Percentiles rank a stretch among this genome's conserved stretches.
Evolutionary conservation across 306 rosid species (phyloP).

Genomic region (Lagenaria siceraria): DNA sequence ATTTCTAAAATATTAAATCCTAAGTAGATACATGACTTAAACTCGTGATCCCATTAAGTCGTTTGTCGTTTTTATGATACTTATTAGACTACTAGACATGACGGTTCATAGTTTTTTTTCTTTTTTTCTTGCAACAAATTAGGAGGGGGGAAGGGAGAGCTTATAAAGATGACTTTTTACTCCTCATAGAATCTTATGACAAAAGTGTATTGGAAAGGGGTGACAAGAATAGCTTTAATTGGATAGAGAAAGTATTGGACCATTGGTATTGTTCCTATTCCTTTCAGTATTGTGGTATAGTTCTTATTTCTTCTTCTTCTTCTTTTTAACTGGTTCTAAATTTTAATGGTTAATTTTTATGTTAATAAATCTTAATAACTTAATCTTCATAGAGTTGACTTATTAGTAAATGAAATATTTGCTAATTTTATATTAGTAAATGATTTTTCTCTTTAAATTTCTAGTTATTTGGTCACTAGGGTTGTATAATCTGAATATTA

Average conservation of each 20-base stretch:
- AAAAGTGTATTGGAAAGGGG: neutral
- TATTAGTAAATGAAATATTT: neutral
- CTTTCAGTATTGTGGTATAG: no score
- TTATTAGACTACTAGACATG: no score
- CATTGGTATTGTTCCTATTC: neutral
- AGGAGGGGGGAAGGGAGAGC: neutral
- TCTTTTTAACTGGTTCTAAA: neutral
- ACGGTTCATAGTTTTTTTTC: no score
- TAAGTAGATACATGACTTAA: no score
- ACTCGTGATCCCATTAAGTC: no score
- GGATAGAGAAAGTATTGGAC: neutral
- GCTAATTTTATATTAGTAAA: no score
- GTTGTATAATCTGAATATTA: no score
- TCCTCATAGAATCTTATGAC: neutral
- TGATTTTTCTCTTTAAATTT: no score
- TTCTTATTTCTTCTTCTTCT: neutral
- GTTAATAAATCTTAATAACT: neutral
- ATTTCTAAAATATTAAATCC: no score
- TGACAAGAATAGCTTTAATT: neutral
- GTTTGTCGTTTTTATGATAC: no score
- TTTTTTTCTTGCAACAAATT: neutral
- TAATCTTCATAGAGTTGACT: no score
- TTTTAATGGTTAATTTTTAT: neutral
- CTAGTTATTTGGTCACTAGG: no score
- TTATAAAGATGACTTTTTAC: neutral